Base-by-base conservation (phyloP, 768 basidiomycete species). In the Hemileccinum rubropunctum region DNA sequence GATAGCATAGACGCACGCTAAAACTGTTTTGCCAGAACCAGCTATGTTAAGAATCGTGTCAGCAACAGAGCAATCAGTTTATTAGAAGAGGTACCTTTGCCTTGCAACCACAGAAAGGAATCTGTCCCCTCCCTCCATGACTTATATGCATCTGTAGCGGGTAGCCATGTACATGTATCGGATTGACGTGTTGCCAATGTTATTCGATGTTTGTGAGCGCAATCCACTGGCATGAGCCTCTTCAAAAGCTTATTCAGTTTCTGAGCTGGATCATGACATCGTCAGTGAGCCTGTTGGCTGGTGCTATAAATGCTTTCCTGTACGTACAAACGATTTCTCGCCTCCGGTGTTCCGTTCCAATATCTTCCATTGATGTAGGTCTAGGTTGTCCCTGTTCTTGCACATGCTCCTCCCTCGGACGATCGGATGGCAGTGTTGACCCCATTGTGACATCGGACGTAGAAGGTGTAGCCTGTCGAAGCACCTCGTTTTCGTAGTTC, bases 111-210 rank as follows among this genome's bases (percentile, higher is more conserved):
- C 32, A 62, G 8, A 14, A 62, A 42, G 8, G 38, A 21, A 6
- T 13, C 27, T 7, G 27, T n/a, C 2, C 49, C 45, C 6, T 33
- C 40, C 14, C 13, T 53, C 58, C 54, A 58, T 12, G 34, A 45
- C 14, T 4, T 44, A 17, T 56, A 59, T 0, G 13, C 27, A 11
- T 43, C 33, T 3, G 28, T 33, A 10, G n/a, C 11, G 15, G 32
- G 48, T 3, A 61, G 34, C 60, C 57, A 59, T 7, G 6, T 28
- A 45, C 60, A 61, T 5, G 50, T 60, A 20, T 32, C 43, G 4
- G 51, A 21, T 42, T 58, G 47, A 12, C 55, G 51, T 1, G 45
- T 34, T 0, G 37, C 34, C 1, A 18, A 50, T 0, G 45, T 48
- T 4, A 21, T 6, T 20, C 34, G 33, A 30, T 58, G 59, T 14